These are phyloP conservation scores for Acacia melanoxylon DNA, from an alignment of 306 rosid genomes.

Conservation along the genomic window DNA sequence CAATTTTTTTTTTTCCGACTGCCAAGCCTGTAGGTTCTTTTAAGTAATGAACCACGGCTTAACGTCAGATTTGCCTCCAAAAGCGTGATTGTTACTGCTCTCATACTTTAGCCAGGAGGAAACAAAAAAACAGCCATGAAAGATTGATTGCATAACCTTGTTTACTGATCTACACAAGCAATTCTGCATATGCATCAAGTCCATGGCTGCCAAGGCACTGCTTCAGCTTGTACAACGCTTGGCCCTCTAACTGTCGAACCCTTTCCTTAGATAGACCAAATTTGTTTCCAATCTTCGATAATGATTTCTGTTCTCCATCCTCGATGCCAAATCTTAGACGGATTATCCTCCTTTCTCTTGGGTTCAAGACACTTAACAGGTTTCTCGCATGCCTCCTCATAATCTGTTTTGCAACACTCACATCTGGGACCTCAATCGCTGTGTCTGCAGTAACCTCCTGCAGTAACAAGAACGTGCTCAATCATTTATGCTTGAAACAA, in stretches of 20 bases:
- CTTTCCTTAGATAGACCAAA: conserved; percentile 77
- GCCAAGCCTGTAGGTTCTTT: neutral
- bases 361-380: conserved; percentile 59
- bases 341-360: conserved; percentile 68
- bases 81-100: conserved; percentile 22
- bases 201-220: conserved; percentile 61
- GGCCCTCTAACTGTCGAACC: conserved; percentile 62
- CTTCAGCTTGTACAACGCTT: conserved; percentile 74
- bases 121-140: conserved; percentile 7
- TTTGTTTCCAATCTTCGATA: conserved; percentile 58
- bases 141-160: conserved; percentile 28
- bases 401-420: conserved; percentile 61
- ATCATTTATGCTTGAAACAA: neutral
- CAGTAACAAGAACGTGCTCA: conserved; percentile 18
- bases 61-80: conserved; percentile 24
- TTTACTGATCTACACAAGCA: conserved; percentile 49
- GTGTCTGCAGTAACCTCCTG: conserved; percentile 92
- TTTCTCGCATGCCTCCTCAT: conserved; percentile 76
- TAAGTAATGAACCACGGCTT: neutral
- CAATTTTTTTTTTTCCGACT: conserved; percentile 5
- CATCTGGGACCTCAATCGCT: conserved; percentile 60
- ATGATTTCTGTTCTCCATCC: conserved; percentile 62
- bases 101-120: conserved; percentile 10
- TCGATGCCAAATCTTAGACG: conserved; percentile 82
- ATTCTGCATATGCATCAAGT: conserved; percentile 61